Percentiles rank a stretch among this genome's conserved stretches.
Evolutionary conservation across 1,284 basidiomycete genomes (phyloP).

Genomic region (Malassezia obtusa): DNA sequence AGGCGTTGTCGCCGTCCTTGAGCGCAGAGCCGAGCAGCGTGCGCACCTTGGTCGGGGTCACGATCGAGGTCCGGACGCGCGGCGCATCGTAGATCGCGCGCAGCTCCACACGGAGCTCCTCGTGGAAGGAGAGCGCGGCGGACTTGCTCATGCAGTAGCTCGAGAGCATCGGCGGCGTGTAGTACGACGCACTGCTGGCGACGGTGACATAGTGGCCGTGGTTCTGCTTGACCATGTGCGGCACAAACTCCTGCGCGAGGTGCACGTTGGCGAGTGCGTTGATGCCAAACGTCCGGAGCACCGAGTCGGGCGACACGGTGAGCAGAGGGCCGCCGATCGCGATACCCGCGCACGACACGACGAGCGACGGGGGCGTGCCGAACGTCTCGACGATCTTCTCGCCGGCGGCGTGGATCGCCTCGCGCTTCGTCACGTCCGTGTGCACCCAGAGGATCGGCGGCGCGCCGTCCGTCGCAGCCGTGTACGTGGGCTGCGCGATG

Average conservation of each 20-base stretch:
- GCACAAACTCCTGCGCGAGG: conserved; percentile 41
- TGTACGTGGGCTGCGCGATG: conserved; percentile 37
- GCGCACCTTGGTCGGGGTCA: conserved; percentile 43
- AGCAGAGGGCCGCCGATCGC: conserved; percentile 36
- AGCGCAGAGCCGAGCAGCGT: conserved; percentile 42
- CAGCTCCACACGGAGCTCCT: conserved; percentile 38
- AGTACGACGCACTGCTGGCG: conserved; percentile 36
- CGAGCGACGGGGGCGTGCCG: conserved; percentile 22
- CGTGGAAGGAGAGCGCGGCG: conserved; percentile 42
- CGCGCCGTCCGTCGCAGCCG: conserved; percentile 26
- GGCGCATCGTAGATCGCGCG: conserved; percentile 34
- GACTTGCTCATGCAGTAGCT: conserved; percentile 42
- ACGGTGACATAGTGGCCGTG: conserved; percentile 45
- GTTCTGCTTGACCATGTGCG: conserved; percentile 36
- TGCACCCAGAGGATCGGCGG: conserved; percentile 43
- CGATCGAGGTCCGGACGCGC: conserved; percentile 38
- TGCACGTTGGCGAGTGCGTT: conserved; percentile 41
- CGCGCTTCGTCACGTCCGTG: conserved; percentile 38
- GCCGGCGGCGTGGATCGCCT: conserved; percentile 29
- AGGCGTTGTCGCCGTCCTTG: conserved; percentile 37
- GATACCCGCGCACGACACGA: conserved; percentile 46
- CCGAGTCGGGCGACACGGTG: conserved; percentile 24
- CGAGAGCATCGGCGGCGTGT: conserved; percentile 34
- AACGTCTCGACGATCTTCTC: conserved; percentile 32
- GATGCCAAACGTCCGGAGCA: conserved; percentile 31